Conservation (phyloP, 768 basidiomycete species). For the Albatrellus ellisii region DNA sequence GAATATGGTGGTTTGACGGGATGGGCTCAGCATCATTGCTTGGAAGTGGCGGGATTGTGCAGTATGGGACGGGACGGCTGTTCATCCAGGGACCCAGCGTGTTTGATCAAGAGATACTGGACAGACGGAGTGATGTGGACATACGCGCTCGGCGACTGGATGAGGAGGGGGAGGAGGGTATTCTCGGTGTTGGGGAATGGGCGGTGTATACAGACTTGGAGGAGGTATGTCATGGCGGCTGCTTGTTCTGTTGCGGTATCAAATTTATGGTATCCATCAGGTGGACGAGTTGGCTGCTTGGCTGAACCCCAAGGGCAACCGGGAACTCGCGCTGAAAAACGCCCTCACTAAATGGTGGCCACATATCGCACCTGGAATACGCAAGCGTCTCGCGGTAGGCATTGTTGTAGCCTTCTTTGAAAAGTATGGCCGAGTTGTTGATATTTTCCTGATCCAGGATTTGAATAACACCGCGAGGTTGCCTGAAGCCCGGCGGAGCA, state of each 20-base stretch:
- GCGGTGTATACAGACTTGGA: constrained; percentile 80
- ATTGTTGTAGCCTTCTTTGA: not conserved
- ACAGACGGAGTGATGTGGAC: constrained; percentile 39
- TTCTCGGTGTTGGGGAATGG: constrained; percentile 74
- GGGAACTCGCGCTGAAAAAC: constrained; percentile 73
- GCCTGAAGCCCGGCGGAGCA: constrained; percentile 72
- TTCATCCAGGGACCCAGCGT: constrained; percentile 90
- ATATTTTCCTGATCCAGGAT: constrained; percentile 33
- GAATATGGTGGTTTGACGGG: constrained; percentile 98
- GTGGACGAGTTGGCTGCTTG: constrained; percentile 74
- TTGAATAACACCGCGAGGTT: constrained; percentile 52
- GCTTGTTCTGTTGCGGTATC: too few species aligned
- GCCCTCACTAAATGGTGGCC: constrained; percentile 73
- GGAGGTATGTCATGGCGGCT: constrained; percentile 42
- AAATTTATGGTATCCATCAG: constrained; percentile 33
- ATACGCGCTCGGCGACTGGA: constrained; percentile 48
- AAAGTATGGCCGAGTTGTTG: constrained; percentile 5
- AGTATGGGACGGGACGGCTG: constrained; percentile 81
- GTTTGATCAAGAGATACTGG: constrained; percentile 62
- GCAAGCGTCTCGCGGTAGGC: constrained; percentile 63
- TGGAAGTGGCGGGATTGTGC: constrained; percentile 62
- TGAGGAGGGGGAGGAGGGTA: constrained; percentile 72
- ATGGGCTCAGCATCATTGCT: constrained; percentile 76
- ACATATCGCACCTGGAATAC: constrained; percentile 69
- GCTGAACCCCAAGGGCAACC: constrained; percentile 85